These are phyloP conservation scores for Capsicum chinense DNA, from an alignment of 257 asterid genomes.

Conservation along the genomic window DNA sequence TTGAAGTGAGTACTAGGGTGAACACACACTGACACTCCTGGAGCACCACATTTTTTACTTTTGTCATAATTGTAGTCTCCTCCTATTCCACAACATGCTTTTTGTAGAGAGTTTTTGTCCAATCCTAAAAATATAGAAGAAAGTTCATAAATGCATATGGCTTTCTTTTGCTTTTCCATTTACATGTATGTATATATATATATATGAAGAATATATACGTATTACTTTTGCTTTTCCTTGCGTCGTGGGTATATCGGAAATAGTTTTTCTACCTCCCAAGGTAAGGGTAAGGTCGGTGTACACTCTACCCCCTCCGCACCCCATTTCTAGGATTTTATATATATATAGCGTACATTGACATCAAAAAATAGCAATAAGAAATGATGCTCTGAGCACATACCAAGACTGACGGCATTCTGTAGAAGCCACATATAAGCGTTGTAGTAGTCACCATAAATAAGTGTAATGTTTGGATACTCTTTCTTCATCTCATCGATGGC, in stretches of 20 bases:
- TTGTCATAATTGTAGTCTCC: conserved; percentile 36
- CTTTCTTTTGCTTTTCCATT: neutral
- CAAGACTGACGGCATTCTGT: conserved; percentile 10
- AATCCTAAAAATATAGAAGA: conserved; percentile 26
- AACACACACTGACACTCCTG: neutral
- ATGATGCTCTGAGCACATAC: neutral
- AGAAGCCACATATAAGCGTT: conserved; percentile 26
- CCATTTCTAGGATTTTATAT: no score
- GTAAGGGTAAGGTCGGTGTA: no score
- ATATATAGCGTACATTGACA: no score
- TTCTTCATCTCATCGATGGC: neutral
- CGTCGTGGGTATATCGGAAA: no score
- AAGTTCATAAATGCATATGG: neutral
- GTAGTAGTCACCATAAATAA: conserved; percentile 21
- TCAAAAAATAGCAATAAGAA: neutral
- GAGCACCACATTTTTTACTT: conserved; percentile 32
- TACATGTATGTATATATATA: neutral
- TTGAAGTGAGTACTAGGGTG: neutral
- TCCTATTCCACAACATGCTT: conserved; percentile 43
- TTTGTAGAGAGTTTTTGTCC: conserved; percentile 24
- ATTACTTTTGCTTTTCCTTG: no score
- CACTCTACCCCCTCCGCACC: no score
- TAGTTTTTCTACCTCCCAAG: no score
- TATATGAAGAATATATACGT: no score
- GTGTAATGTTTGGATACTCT: neutral